Evolutionary conservation across 225 moss, liverwort and hornwort genomes (phyloP).

Genomic region (Rhytidiadelphus loreus): DNA sequence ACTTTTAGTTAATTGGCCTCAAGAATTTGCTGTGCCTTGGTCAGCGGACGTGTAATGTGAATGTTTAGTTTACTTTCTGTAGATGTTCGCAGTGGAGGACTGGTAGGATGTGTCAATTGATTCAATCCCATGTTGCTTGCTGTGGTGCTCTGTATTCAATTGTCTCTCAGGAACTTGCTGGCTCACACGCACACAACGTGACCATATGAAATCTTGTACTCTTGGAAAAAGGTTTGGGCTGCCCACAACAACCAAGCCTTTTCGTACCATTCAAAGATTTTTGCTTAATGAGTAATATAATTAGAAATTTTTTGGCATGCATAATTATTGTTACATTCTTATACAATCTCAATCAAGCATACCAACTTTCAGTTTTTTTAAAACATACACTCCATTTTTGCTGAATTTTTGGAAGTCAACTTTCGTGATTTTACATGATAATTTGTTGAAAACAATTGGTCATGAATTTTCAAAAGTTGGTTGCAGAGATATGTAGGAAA

Average conservation of each 20-base stretch:
- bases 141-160: background rate
- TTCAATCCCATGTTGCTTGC: background rate
- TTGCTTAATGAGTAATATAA: background rate
- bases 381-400: fast-evolving
- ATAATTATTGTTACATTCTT: background rate
- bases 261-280: too few relatives aligned
- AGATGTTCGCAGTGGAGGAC: too few relatives aligned
- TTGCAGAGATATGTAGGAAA: background rate
- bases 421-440: background rate
- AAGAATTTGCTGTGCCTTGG: too few relatives aligned
- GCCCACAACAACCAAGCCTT: too few relatives aligned
- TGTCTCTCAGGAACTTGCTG: background rate
- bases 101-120: background rate
- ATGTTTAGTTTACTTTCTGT: too few relatives aligned
- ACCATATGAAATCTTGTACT: too few relatives aligned
- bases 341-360: background rate
- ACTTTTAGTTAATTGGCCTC: too few relatives aligned
- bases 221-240: too few relatives aligned
- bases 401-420: background rate
- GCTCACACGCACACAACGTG: background rate
- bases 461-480: background rate
- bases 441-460: background rate
- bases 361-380: background rate
- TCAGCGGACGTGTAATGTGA: too few relatives aligned
- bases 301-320: too few relatives aligned